phyloP scores from a whole-genome alignment of 352 stramenopile species.

The Phytopythium aichiense region DNA sequence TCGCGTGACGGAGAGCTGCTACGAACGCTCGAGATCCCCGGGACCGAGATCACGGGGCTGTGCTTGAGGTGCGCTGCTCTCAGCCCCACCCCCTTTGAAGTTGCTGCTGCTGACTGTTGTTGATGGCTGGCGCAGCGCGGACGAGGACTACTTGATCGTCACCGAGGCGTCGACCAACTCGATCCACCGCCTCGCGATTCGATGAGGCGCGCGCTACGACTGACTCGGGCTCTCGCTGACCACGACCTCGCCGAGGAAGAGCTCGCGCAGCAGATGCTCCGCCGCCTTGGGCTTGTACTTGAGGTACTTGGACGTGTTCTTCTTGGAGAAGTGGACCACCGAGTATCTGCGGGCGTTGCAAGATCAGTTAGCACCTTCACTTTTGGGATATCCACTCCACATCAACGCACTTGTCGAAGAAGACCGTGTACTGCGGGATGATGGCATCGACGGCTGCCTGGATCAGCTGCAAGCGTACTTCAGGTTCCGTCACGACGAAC shows the following conservation, averaged over 20 bases:
- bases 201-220: conserved; percentile 13
- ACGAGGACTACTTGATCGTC: conserved; percentile 59
- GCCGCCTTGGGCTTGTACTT: conserved; percentile 85
- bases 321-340: conserved; percentile 89
- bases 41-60: conserved; percentile 69
- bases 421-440: conserved; percentile 85
- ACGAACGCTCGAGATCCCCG: conserved; percentile 50
- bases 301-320: conserved; percentile 86
- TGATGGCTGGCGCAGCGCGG: conserved; percentile 23
- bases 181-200: conserved; percentile 45
- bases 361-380: not conserved
- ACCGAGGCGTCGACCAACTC: conserved; percentile 76
- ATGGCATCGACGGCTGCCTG: conserved; percentile 82
- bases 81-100: not conserved
- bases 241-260: conserved; percentile 60
- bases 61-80: conserved; percentile 49
- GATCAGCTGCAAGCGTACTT: conserved; percentile 82
- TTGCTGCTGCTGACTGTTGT: conserved; percentile 7
- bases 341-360: conserved; percentile 62
- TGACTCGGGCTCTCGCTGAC: not conserved
- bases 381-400: too few relatives aligned
- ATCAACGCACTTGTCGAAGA: conserved; percentile 86
- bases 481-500: conserved; percentile 85
- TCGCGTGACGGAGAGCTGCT: conserved; percentile 37
- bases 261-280: conserved; percentile 75